Evolutionary conservation across 495 filamentous ascomycete species (phyloP).

Genomic region (Hypoxylon rickii): DNA sequence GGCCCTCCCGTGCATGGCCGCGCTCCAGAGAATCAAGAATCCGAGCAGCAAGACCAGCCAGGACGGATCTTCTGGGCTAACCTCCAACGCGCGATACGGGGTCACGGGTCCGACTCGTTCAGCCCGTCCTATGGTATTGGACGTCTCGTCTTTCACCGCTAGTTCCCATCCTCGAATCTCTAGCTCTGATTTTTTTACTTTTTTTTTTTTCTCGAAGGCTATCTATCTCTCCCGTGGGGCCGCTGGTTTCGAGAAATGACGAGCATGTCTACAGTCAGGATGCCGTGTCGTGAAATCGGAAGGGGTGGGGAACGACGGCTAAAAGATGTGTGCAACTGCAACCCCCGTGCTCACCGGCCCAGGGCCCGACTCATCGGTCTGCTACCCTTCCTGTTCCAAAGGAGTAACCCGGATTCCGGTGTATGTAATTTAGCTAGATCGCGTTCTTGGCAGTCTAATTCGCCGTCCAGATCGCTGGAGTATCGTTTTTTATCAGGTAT

Average conservation of each 20-base stretch:
- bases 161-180: background rate
- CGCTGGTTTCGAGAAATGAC: too few relatives aligned
- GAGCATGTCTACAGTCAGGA: too few relatives aligned
- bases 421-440: too few relatives aligned
- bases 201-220: background rate
- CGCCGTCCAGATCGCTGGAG: background rate
- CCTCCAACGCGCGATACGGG: background rate
- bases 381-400: slow-evolving; percentile 3
- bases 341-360: slow-evolving; percentile 6
- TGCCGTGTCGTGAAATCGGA: slow-evolving; percentile 2
- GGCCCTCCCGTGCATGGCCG: slow-evolving; percentile 2
- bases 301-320: slow-evolving; percentile 2
- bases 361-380: background rate
- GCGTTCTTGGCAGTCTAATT: background rate
- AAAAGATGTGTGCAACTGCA: slow-evolving; percentile 1
- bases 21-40: background rate
- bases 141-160: slow-evolving; percentile 2
- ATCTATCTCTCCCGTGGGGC: too few relatives aligned
- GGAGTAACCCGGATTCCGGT: too few relatives aligned
- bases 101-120: background rate
- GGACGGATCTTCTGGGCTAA: too few relatives aligned
- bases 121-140: background rate
- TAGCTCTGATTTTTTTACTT: too few relatives aligned
- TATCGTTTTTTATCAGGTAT: too few relatives aligned
- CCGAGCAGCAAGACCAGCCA: slow-evolving; percentile 1